These are phyloP conservation scores for Boletus speciosus DNA, from an alignment of 768 basidiomycete species.

Conservation along the genomic window DNA sequence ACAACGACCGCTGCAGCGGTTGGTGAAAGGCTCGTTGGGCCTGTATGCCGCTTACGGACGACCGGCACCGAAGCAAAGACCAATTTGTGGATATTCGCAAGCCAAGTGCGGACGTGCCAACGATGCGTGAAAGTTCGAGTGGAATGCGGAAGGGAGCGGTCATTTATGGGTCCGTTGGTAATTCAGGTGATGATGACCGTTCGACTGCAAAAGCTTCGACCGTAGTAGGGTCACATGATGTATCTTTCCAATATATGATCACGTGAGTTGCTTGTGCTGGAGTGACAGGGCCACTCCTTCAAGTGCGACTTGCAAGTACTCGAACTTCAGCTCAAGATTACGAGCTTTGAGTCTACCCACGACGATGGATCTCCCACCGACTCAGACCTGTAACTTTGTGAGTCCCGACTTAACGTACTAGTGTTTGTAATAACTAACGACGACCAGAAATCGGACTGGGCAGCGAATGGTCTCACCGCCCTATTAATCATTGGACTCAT, in stretches of 20 bases:
- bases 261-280: background rate
- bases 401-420: background rate
- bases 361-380: background rate
- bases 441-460: slow-evolving; percentile 67
- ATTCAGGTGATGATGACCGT: background rate
- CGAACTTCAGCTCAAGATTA: too few species aligned
- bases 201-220: background rate
- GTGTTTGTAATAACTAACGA: background rate
- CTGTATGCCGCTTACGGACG: background rate
- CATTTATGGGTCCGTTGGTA: slow-evolving; percentile 1
- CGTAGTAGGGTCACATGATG: background rate
- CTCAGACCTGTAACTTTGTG: slow-evolving; percentile 17
- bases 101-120: background rate
- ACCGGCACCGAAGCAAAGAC: background rate
- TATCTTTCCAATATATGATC: background rate
- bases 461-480: slow-evolving; percentile 58
- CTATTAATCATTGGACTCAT: slow-evolving; percentile 70
- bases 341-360: background rate
- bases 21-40: slow-evolving; percentile 14
- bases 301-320: too few species aligned
- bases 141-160: background rate
- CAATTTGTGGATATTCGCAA: slow-evolving; percentile 2
- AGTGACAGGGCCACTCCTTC: too few species aligned
- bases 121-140: slow-evolving; percentile 13
- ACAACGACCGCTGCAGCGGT: background rate